Evolutionary conservation across 495 filamentous ascomycete species (phyloP).

Genomic region (Parachaetomium inaequale): DNA sequence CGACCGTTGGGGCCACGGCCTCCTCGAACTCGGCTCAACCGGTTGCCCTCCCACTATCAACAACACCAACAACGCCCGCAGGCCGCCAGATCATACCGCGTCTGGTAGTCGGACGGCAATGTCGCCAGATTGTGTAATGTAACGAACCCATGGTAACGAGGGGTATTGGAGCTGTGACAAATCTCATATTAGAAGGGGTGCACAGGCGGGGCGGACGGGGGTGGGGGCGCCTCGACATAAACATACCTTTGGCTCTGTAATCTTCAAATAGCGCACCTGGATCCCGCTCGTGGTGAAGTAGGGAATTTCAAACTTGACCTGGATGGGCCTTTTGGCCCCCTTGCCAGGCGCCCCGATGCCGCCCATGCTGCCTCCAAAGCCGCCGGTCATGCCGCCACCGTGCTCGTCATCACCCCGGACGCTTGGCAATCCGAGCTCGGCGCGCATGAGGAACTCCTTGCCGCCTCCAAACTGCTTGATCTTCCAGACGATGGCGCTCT

Average conservation of each 20-base stretch:
- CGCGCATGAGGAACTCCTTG: slow-evolving; percentile 99
- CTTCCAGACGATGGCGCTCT: slow-evolving; percentile 98
- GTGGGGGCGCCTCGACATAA: no score
- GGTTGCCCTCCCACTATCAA: no score
- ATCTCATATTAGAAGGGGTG: slow-evolving; percentile 28
- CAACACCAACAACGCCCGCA: not conserved
- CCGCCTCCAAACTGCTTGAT: slow-evolving; percentile 99
- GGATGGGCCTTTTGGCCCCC: slow-evolving; percentile 87
- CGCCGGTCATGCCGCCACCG: slow-evolving; percentile 93
- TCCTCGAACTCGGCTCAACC: no score
- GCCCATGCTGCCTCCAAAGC: slow-evolving; percentile 95
- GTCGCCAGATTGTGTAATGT: slow-evolving; percentile 95
- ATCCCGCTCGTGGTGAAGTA: slow-evolving; percentile 99
- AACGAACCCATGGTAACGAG: slow-evolving; percentile 96
- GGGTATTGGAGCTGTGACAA: slow-evolving; percentile 80
- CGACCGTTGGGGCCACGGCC: no score
- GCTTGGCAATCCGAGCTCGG: slow-evolving; percentile 90
- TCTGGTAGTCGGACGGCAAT: slow-evolving; percentile 92
- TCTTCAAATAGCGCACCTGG: slow-evolving; percentile 97
- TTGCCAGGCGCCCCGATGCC: slow-evolving; percentile 66
- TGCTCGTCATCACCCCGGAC: slow-evolving; percentile 96
- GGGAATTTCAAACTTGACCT: slow-evolving; percentile 99
- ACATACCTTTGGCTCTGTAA: slow-evolving; percentile 97
- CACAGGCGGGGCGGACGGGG: no score
- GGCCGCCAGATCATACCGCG: slow-evolving; percentile 54